Evolutionary conservation across 495 filamentous ascomycete genomes (phyloP), one percentile per base, ranked within the genome.

Genomic region (Usnea hakonensis): DNA sequence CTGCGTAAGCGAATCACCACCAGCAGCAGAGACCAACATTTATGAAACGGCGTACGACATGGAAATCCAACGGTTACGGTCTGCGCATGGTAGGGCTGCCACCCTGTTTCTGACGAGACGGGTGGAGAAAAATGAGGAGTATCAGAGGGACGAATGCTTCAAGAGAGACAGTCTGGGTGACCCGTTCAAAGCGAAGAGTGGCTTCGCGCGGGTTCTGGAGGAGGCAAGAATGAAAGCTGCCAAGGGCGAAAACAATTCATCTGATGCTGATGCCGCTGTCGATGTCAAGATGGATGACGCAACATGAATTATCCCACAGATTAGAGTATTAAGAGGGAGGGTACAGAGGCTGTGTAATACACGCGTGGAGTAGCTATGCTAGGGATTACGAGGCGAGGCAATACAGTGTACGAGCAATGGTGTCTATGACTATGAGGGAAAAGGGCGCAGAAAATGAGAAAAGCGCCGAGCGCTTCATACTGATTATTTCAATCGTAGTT

Each of bases 21-120:
- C 91, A 11, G 83, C 84, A 2, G 86, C 84, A 10, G 89, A 93
- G 50, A 87, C 90, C 64, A 85, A 92, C 66, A 85, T 96, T 50
- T 97, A 95, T 70, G 90, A 95, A 65, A 84, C 80, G 0, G 93
- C 93, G 5, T 97, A 95, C 67, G 82, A 87, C 44, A 77, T 85
- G 55, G 90, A 96, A 77, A 81, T 95, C 14, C 82, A 88, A 58
- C 83, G 87, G 13, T 95, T 96, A 68, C 68, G 77, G 16, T 50
- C 74, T 63, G 65, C 71, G 58, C 63, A 74, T 67, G 70, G 77
- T 69, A 62, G 68, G 58, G 63, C 69, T 61, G 65, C 73, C 23
- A 70, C 77, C 64, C 37, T 88, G 5, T 87, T 83, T 70, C 72
- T 87, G 21, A 88, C 78, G 1, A 77, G 85, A 11, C 75, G 85